Evolutionary conservation across 306 rosid genomes (phyloP).

Genomic region (Cucumis cinereus): DNA sequence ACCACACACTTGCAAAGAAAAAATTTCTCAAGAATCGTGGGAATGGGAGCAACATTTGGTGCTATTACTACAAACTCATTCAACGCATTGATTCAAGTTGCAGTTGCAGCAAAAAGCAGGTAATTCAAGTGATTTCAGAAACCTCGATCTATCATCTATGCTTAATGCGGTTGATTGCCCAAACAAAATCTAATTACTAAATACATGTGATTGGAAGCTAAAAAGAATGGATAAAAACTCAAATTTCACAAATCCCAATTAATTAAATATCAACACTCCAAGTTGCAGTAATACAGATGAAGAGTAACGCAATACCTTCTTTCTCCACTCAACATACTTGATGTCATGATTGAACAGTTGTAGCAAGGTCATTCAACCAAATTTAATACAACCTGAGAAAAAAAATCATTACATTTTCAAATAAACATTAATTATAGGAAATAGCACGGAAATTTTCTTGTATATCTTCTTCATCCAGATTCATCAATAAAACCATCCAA

Average conservation of each 20-base stretch:
- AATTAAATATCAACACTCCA: background rate
- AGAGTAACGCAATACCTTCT: slow-evolving; percentile 46
- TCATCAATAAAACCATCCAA: background rate
- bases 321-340: slow-evolving; percentile 77
- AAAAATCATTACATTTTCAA: background rate
- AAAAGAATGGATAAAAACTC: background rate
- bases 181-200: background rate
- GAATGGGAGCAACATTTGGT: background rate
- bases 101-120: background rate
- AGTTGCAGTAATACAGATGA: background rate
- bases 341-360: slow-evolving; percentile 43
- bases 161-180: background rate
- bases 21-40: background rate
- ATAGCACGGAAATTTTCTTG: background rate
- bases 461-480: background rate
- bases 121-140: background rate
- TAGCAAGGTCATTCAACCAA: slow-evolving; percentile 68
- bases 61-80: background rate
- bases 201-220: background rate
- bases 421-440: background rate
- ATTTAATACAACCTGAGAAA: slow-evolving; percentile 32
- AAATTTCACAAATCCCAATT: background rate
- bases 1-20: no score
- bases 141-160: background rate
- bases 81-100: background rate